Evolutionary conservation across 164 flowering plant genomes (phyloP).

Genomic region (grape (Vitis vinifera)): ASM3070453v1 NC_081817.1:6530001-6530500

Average conservation of each 20-base stretch:
- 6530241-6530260: conserved; percentile 88
- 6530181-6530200: conserved; percentile 28
- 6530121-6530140: conserved; percentile 80
- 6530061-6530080: background rate
- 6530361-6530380: background rate
- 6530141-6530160: conserved; percentile 49
- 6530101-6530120: conserved; percentile 80
- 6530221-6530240: conserved; percentile 45
- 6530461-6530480: background rate
- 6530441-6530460: background rate
- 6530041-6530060: background rate
- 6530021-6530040: conserved; percentile 9
- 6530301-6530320: background rate
- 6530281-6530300: background rate
- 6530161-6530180: conserved; percentile 53
- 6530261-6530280: conserved; percentile 62
- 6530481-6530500: background rate
- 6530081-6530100: conserved; percentile 77
- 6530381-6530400: background rate
- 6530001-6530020: conserved; percentile 10
- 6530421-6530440: background rate
- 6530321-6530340: background rate
- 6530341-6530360: background rate
- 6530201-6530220: conserved; percentile 52
- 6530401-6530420: too few species aligned